Percentiles rank a stretch among this genome's conserved stretches.
phyloP scores from a whole-genome alignment of 2,329 filamentous ascomycete genomes.

The Beauveria rudraprayagi region DNA sequence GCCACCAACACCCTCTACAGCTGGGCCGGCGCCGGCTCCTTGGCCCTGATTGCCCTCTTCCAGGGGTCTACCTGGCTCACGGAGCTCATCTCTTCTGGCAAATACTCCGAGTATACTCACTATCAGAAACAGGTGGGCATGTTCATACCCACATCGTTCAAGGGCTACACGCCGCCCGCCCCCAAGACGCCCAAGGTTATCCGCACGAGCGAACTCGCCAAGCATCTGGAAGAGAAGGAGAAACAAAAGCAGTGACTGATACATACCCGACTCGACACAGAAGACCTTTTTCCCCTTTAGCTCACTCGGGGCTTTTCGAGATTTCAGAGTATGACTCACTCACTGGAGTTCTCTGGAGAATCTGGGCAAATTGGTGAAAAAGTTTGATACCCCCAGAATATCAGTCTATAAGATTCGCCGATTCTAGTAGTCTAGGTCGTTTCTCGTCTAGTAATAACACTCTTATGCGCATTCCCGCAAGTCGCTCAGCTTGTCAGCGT shows the following conservation, averaged over 20 bases:
- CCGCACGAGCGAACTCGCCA: constrained; percentile 42
- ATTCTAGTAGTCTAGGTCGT: not conserved
- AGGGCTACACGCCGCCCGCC: constrained; percentile 33
- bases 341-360: too few relatives aligned
- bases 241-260: constrained; percentile 21
- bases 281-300: too few relatives aligned
- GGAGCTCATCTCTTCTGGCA: constrained; percentile 67
- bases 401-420: not conserved
- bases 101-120: constrained; percentile 80
- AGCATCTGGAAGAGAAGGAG: constrained; percentile 34
- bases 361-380: too few relatives aligned
- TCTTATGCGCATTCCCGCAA: constrained; percentile 33
- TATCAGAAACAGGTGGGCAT: constrained; percentile 79
- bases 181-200: constrained; percentile 36
- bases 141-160: constrained; percentile 60
- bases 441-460: not conserved
- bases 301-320: too few relatives aligned
- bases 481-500: constrained; percentile 79
- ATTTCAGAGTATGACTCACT: not conserved
- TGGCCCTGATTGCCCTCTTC: constrained; percentile 70
- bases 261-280: not conserved
- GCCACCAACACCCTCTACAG: constrained; percentile 63
- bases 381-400: too few relatives aligned
- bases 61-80: constrained; percentile 85
- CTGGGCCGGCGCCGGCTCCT: constrained; percentile 67